Evolutionary conservation across 192 early-diverging fungal genomes (phyloP).

Genomic region (Globomyces pollinis-pini): DNA sequence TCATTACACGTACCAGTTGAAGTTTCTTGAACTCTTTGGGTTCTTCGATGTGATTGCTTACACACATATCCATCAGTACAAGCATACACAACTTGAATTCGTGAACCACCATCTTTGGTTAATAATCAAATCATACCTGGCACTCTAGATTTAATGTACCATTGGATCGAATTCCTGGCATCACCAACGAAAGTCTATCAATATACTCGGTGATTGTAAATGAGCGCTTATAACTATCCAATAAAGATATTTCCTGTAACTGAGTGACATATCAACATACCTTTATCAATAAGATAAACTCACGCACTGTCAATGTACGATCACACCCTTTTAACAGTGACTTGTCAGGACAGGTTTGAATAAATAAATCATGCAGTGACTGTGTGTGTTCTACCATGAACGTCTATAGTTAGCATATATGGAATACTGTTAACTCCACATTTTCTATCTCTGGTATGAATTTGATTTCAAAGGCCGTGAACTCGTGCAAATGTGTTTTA

Average conservation of each 20-base stretch:
- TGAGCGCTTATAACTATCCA: constrained; percentile 6
- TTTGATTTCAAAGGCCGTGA: constrained; percentile 5
- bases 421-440: too few relatives aligned
- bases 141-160: too few relatives aligned
- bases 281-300: constrained; percentile 26
- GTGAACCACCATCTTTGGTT: too few relatives aligned
- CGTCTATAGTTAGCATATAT: background rate
- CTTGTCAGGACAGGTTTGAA: constrained; percentile 12
- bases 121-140: too few relatives aligned
- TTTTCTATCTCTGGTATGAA: background rate
- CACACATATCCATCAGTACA: too few relatives aligned
- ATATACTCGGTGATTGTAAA: too few relatives aligned
- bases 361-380: background rate
- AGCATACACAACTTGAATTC: too few relatives aligned
- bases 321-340: constrained; percentile 13
- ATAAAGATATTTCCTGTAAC: constrained; percentile 31
- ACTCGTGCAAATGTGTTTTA: constrained; percentile 32
- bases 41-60: too few relatives aligned
- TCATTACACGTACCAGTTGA: too few relatives aligned
- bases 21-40: too few relatives aligned
- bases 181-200: too few relatives aligned
- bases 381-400: background rate
- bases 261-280: constrained; percentile 13
- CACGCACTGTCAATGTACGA: constrained; percentile 33
- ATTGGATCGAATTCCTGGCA: too few relatives aligned